Percentiles rank a stretch among this genome's conserved stretches.
phyloP scores from a whole-genome alignment of 192 early-diverging fungal genomes.

The Backusella tuberculispora region DNA sequence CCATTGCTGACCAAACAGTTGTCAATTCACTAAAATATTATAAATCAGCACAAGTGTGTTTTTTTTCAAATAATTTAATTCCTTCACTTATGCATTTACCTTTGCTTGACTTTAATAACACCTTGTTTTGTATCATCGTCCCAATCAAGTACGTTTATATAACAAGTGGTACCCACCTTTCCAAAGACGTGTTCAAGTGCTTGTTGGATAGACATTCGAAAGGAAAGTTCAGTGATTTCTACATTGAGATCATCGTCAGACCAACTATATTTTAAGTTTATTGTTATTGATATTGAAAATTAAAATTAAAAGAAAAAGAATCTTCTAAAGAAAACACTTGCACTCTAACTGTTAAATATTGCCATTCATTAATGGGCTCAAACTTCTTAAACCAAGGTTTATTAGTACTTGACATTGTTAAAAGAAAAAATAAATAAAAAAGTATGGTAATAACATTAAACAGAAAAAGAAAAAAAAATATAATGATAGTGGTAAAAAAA shows the following conservation, averaged over 20 bases:
- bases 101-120: constrained; percentile 36
- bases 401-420: constrained; percentile 11
- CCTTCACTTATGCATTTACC: constrained; percentile 30
- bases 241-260: constrained; percentile 13
- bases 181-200: constrained; percentile 32
- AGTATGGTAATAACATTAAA: neutral
- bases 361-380: constrained; percentile 19
- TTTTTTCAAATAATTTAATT: neutral
- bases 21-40: constrained; percentile 30
- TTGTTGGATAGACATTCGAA: constrained; percentile 39
- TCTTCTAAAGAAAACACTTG: neutral
- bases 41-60: neutral
- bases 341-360: constrained; percentile 26
- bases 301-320: neutral
- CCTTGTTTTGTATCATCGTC: constrained; percentile 27
- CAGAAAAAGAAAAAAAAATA: neutral
- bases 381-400: constrained; percentile 6
- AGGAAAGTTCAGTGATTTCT: constrained; percentile 29
- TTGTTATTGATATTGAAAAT: no score
- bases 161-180: constrained; percentile 26
- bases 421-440: neutral
- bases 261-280: constrained; percentile 21
- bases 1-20: constrained; percentile 32
- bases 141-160: constrained; percentile 41
- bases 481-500: neutral